Evolutionary conservation across 1,284 basidiomycete genomes (phyloP).

Genomic region (Sporisorium sorghi): DNA sequence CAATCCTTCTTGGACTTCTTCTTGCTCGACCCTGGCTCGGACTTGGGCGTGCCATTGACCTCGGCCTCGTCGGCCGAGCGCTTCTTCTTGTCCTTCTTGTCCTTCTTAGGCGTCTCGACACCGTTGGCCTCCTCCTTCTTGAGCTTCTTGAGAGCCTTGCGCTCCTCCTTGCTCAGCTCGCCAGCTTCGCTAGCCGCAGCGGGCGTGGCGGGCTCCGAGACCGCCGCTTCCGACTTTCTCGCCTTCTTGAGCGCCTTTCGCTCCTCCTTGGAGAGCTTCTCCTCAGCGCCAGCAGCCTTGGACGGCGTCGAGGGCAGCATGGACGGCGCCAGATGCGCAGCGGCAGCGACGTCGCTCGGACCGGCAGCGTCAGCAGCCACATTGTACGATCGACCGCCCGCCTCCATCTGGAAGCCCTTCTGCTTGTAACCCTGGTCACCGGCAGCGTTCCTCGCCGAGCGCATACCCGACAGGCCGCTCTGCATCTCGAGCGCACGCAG

Average conservation of each 20-base stretch:
- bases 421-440: constrained; percentile 65
- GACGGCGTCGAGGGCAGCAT: constrained; percentile 73
- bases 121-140: constrained; percentile 54
- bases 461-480: constrained; percentile 50
- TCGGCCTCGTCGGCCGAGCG: constrained; percentile 53
- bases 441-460: constrained; percentile 47
- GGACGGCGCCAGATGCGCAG: constrained; percentile 37
- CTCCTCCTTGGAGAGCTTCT: constrained; percentile 61
- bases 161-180: constrained; percentile 57
- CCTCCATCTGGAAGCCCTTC: constrained; percentile 62
- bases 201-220: constrained; percentile 42
- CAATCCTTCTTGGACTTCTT: constrained; percentile 60
- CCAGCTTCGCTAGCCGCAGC: constrained; percentile 74
- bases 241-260: constrained; percentile 58
- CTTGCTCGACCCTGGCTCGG: constrained; percentile 55
- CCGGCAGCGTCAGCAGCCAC: constrained; percentile 62
- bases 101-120: constrained; percentile 52
- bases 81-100: constrained; percentile 65
- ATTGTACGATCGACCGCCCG: constrained; percentile 63
- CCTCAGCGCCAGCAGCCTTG: constrained; percentile 63
- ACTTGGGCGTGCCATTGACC: constrained; percentile 48
- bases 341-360: constrained; percentile 41
- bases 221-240: constrained; percentile 41
- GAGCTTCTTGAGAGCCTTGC: constrained; percentile 54
- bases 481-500: constrained; percentile 82